Percentiles rank a stretch among this genome's conserved stretches.
Conservation (phyloP, 176 grass and related monocot species). For the Neostapfia colusana region DNA sequence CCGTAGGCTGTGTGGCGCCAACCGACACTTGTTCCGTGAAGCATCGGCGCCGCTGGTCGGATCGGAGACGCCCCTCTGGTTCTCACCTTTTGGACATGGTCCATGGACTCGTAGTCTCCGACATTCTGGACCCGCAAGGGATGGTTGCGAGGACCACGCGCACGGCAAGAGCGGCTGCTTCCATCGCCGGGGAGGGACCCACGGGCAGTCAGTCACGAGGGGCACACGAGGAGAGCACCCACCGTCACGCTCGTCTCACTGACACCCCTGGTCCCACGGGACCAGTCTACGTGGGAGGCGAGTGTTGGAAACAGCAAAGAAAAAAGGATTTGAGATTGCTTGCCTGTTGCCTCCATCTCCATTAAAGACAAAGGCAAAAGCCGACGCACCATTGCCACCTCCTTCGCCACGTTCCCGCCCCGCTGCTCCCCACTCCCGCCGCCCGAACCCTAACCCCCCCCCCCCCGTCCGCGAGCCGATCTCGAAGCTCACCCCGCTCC, state of each 20-base stretch:
- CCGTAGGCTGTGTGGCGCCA: not conserved
- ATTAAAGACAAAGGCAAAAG: constrained; percentile 56
- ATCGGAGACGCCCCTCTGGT: too few species aligned
- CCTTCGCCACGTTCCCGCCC: not conserved
- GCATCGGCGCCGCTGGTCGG: too few species aligned
- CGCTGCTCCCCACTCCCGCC: not conserved
- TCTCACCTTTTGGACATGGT: not conserved
- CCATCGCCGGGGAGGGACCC: not conserved
- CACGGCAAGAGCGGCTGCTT: not conserved
- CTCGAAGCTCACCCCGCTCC: not conserved
- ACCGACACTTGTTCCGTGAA: constrained; percentile 25
- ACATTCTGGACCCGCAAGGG: fast-evolving
- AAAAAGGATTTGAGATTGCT: constrained; percentile 38
- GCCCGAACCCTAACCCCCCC: constrained; percentile 50
- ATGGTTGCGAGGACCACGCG: not conserved
- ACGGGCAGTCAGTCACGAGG: not conserved
- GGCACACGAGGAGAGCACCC: not conserved
- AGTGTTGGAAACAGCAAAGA: not conserved
- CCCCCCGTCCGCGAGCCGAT: not conserved
- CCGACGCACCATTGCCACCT: constrained; percentile 34
- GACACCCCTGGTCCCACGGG: not conserved
- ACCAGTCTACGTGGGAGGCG: not conserved
- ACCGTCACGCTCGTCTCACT: not conserved
- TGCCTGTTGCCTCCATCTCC: constrained; percentile 38
- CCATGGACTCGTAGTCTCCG: not conserved